These are phyloP conservation scores for Aaosphaeria pasadenensis DNA, from an alignment of 2,329 filamentous ascomycete genomes.

Conservation along the genomic window DNA sequence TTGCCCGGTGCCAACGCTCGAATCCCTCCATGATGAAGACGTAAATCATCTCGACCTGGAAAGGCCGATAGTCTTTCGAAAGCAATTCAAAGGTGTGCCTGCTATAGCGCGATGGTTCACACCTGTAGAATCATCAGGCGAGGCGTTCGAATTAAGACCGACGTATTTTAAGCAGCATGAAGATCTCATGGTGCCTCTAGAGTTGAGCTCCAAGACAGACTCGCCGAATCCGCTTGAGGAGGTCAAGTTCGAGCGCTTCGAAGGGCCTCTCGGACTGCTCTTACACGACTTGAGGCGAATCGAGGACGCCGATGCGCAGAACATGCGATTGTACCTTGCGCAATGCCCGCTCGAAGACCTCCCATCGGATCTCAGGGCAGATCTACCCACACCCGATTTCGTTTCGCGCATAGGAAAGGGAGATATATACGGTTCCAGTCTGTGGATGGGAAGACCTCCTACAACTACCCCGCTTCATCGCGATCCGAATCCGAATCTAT, in stretches of 20 bases:
- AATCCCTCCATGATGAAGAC: no score
- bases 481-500: slow-evolving; percentile 92
- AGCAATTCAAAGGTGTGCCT: slow-evolving; percentile 18
- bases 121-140: neutral
- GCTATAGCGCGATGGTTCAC: slow-evolving; percentile 33
- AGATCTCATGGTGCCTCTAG: no score
- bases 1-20: neutral
- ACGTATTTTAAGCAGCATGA: no score
- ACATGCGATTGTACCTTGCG: slow-evolving; percentile 71
- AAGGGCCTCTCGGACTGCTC: slow-evolving; percentile 58
- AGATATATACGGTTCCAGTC: slow-evolving; percentile 80
- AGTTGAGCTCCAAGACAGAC: no score
- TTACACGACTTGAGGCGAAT: slow-evolving; percentile 54
- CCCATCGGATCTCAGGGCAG: slow-evolving; percentile 58
- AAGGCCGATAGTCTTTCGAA: slow-evolving; percentile 19
- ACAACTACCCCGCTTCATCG: slow-evolving; percentile 89
- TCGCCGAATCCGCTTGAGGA: no score
- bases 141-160: no score
- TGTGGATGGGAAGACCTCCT: slow-evolving; percentile 85
- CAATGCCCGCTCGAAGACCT: slow-evolving; percentile 73
- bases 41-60: slow-evolving; percentile 11
- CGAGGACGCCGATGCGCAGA: slow-evolving; percentile 31
- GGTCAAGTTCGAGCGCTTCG: slow-evolving; percentile 52
- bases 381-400: slow-evolving; percentile 66
- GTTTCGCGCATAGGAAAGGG: slow-evolving; percentile 66